Base-by-base conservation (phyloP, 139 green algal species). In the Picochlorum sp. region DNA sequence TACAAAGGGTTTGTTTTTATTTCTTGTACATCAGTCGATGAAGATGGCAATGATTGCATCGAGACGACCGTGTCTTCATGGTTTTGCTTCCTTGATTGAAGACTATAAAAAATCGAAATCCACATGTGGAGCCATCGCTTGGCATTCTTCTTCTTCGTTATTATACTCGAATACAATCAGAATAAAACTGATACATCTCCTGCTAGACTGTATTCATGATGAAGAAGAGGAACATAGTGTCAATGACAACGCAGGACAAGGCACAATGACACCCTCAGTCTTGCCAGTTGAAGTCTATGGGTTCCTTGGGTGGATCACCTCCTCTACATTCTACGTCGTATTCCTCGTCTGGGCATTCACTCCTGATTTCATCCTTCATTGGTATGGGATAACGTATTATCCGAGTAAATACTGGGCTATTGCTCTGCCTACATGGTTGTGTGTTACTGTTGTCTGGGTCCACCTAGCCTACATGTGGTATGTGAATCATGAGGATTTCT, bases 351-450 rank as follows among this genome's bases (percentile, higher is more conserved):
- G 83, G 83, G 77, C 85, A 8, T 76, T 72, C n/a, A 59, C 72
- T 2, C 83, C 83, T 1, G 71, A 79, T 13, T 9, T 3, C 1
- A 6, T 65, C 9, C 64, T 90, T 41, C 57, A 81, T 9, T 30
- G 21, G 0, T n/a, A 67, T 6, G 83, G 83, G 2, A 60, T 90
- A 1, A 83, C 75, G 0, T 90, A 90, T 62, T 90, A 84, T 44
- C 83, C 83, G 0, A 72, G 55, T 63, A 90, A 83, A 77, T 78
- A 84, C 24, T 90, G 83, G 83, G 83, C 83, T 0, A 32, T 89
- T 4, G 78, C 83, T 16, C 26, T 84, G 4, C 83, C 83, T 1
- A 34, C 70, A 3, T 88, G 82, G 80, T 18, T 81, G 1, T 74
- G 82, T 13, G 44, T 82, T 0, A 69, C 56, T 4, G 45, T 87